Conservation (phyloP, 192 early-diverging fungal genomes). For the Rhizophagus sp. region DNA sequence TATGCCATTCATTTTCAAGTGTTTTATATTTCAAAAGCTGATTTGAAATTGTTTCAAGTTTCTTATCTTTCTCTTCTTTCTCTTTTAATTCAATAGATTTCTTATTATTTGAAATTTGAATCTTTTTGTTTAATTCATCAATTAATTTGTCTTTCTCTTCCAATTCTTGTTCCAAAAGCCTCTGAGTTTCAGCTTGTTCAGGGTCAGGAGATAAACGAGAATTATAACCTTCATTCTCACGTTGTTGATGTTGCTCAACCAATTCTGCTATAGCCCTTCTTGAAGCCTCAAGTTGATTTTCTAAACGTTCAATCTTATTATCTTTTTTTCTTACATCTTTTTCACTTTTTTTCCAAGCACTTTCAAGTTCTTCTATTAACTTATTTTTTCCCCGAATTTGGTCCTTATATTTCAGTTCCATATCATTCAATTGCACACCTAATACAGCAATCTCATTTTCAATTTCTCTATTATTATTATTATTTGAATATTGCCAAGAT, state of each 20-base stretch:
- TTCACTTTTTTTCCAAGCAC: conserved; percentile 6
- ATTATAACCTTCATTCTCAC: not conserved
- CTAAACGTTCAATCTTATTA: conserved; percentile 5
- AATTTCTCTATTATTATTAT: not conserved
- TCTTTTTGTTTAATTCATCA: not conserved
- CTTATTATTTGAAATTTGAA: not conserved
- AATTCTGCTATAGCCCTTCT: conserved; percentile 20
- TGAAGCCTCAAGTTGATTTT: conserved; percentile 21
- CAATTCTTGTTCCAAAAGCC: conserved; percentile 14
- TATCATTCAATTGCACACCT: not conserved
- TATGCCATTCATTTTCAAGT: conserved; percentile 21
- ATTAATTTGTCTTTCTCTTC: conserved; percentile 10
- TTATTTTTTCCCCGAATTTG: conserved; percentile 15
- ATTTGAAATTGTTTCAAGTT: not conserved
- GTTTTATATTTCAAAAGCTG: conserved; percentile 19
- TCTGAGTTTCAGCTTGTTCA: not conserved
- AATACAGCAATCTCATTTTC: conserved; percentile 10
- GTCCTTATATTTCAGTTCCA: conserved; percentile 22
- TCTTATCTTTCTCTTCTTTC: conserved; percentile 26
- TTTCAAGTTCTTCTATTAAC: conserved; percentile 25
- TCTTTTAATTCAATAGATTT: not conserved
- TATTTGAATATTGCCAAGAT: not conserved
- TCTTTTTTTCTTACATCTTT: not conserved
- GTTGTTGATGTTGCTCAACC: conserved; percentile 6
- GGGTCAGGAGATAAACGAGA: not conserved